Conservation (phyloP, 345 rosid genomes). For the Anastatica hierochuntica region DNA sequence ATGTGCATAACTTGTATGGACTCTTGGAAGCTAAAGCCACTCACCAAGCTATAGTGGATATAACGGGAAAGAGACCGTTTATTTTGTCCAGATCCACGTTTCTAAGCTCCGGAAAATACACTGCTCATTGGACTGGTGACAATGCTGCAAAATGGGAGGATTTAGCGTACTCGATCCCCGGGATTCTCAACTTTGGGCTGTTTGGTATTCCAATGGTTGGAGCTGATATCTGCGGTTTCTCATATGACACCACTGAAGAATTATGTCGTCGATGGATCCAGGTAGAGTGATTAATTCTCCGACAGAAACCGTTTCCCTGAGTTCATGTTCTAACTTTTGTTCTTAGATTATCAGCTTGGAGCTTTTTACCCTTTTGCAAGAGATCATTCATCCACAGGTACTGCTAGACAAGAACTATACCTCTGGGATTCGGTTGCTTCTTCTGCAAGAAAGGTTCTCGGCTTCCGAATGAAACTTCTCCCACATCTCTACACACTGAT, state of each 20-base stretch:
- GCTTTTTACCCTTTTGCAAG: conserved; percentile 81
- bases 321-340: conserved; percentile 11
- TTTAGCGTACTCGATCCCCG: conserved; percentile 48
- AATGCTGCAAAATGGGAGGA: conserved; percentile 62
- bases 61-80: conserved; percentile 53
- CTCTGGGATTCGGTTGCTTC: conserved; percentile 68
- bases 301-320: not conserved
- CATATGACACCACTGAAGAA: conserved; percentile 47
- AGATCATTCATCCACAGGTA: conserved; percentile 37
- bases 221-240: conserved; percentile 71
- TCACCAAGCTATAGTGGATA: conserved; percentile 36
- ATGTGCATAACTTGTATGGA: conserved; percentile 67
- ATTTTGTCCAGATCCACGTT: conserved; percentile 64
- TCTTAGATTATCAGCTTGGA: conserved; percentile 40
- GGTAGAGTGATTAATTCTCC: conserved; percentile 26
- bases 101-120: conserved; percentile 60
- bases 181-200: conserved; percentile 55
- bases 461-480: conserved; percentile 55
- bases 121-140: conserved; percentile 86
- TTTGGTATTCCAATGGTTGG: conserved; percentile 86
- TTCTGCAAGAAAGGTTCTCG: conserved; percentile 54
- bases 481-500: conserved; percentile 64
- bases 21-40: conserved; percentile 55
- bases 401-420: conserved; percentile 56
- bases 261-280: conserved; percentile 73